These are phyloP conservation scores for Ricinus communis DNA, from an alignment of 345 rosid genomes.

Conservation along the genomic window DNA sequence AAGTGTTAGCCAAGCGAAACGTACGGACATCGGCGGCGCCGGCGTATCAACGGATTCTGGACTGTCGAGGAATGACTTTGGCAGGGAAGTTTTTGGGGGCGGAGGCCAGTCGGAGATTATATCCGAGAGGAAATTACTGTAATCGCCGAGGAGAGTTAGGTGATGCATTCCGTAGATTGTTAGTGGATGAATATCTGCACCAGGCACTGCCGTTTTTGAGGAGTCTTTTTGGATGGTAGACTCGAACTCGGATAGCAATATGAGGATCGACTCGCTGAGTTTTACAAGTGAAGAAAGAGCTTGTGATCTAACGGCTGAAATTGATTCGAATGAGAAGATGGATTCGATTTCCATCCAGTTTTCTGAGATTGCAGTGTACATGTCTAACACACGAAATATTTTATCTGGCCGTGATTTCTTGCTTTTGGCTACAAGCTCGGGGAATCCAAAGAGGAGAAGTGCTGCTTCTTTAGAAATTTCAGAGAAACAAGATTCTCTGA, in stretches of 20 bases:
- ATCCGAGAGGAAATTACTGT: slow-evolving; percentile 21
- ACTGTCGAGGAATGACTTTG: slow-evolving; percentile 18
- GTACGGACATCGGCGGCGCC: slow-evolving; percentile 14
- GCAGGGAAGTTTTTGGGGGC: slow-evolving; percentile 7
- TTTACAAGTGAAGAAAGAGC: slow-evolving; percentile 22
- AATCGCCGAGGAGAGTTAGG: slow-evolving; percentile 23
- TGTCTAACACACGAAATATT: slow-evolving; percentile 19
- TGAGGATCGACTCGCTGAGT: slow-evolving; percentile 17
- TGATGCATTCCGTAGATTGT: slow-evolving; percentile 23
- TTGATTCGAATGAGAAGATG: slow-evolving; percentile 24
- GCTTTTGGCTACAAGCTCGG: slow-evolving; percentile 17
- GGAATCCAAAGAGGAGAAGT: slow-evolving; percentile 20
- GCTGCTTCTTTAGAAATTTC: slow-evolving; percentile 23
- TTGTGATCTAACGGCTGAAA: slow-evolving; percentile 24
- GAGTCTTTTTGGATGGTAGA: slow-evolving; percentile 18
- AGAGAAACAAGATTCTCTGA: slow-evolving; percentile 30
- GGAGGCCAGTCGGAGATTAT: slow-evolving; percentile 29
- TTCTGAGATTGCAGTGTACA: slow-evolving; percentile 26
- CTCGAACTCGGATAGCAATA: slow-evolving; percentile 18
- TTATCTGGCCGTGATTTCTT: slow-evolving; percentile 24
- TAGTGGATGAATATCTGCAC: slow-evolving; percentile 23
- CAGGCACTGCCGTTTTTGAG: slow-evolving; percentile 7
- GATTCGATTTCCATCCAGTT: slow-evolving; percentile 28
- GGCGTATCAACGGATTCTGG: slow-evolving; percentile 14
- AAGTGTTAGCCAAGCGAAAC: slow-evolving; percentile 27